These are phyloP conservation scores for Proteromonas lacertae DNA, from an alignment of 352 stramenopile species.

Conservation along the genomic window DNA sequence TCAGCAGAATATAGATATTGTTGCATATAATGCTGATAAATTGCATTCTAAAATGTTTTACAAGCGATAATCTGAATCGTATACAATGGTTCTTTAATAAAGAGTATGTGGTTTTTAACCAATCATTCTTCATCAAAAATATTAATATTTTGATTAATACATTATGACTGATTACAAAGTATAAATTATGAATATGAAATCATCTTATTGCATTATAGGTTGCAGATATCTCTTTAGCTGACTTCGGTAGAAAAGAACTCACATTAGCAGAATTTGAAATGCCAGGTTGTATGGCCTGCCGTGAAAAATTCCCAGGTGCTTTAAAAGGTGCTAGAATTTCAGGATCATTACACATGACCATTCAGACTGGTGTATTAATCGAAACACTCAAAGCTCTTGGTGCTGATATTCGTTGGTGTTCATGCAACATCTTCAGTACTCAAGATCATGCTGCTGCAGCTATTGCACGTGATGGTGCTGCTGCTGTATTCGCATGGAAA, in stretches of 20 bases:
- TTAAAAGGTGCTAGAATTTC: slow-evolving; percentile 38
- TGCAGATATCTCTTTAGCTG: slow-evolving; percentile 82
- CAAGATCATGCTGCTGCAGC: slow-evolving; percentile 85
- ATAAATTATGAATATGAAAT: no score
- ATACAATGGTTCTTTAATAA: no score
- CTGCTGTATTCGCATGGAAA: slow-evolving; percentile 92
- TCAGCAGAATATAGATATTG: no score
- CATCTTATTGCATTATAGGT: no score
- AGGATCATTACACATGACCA: slow-evolving; percentile 94
- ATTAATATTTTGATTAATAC: no score
- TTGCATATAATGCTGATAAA: no score
- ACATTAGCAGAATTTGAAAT: slow-evolving; percentile 51
- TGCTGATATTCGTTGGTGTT: slow-evolving; percentile 86
- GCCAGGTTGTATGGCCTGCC: slow-evolving; percentile 54
- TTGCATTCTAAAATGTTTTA: no score
- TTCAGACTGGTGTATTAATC: slow-evolving; percentile 92
- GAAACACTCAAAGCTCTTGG: slow-evolving; percentile 81
- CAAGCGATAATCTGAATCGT: no score
- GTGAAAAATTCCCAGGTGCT: slow-evolving; percentile 40
- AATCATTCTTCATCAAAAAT: no score
- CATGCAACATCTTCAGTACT: slow-evolving; percentile 96
- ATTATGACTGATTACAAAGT: no score
- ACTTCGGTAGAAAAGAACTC: slow-evolving; percentile 93
- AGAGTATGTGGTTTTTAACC: no score
- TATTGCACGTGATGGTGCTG: slow-evolving; percentile 65